A percentile compares a stretch with the other conserved stretches of the same genome.
Evolutionary conservation across 352 stramenopile genomes (phyloP).

Genomic region (Blastocystis hominis): DNA sequence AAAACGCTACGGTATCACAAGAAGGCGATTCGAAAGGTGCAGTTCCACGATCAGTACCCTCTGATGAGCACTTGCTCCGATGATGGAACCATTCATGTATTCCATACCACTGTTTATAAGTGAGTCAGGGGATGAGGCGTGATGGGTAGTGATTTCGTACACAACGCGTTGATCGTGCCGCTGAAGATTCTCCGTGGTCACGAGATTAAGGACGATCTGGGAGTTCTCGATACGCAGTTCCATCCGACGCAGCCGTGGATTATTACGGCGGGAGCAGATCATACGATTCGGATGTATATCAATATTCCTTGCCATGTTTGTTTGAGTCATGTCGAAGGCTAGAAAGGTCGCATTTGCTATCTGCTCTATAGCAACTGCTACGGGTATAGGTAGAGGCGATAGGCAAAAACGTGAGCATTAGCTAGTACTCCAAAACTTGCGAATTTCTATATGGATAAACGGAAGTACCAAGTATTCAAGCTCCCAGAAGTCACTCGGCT

Average conservation of each 20-base stretch:
- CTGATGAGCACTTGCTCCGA: constrained; percentile 95
- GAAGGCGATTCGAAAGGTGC: constrained; percentile 83
- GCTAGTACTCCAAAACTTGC: background rate
- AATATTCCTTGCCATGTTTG: constrained; percentile 71
- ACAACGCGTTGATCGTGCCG: constrained; percentile 95
- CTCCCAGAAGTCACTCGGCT: background rate
- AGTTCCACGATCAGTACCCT: constrained; percentile 83
- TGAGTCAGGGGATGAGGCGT: background rate
- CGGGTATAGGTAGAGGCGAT: background rate
- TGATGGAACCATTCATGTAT: constrained; percentile 95
- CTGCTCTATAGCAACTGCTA: background rate
- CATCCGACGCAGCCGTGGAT: constrained; percentile 89
- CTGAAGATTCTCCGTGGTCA: constrained; percentile 93
- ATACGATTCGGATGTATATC: constrained; percentile 86
- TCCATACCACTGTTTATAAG: constrained; percentile 96
- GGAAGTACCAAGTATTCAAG: background rate
- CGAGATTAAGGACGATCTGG: constrained; percentile 77
- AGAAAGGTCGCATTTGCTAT: background rate
- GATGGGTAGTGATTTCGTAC: constrained; percentile 82
- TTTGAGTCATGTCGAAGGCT: background rate
- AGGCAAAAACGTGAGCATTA: background rate
- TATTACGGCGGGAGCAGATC: constrained; percentile 84
- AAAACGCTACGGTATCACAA: constrained; percentile 98
- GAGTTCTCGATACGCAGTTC: constrained; percentile 86
- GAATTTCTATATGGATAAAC: background rate